Base-by-base conservation (phyloP, 257 asterid species). In the Solanum virginianum region DNA sequence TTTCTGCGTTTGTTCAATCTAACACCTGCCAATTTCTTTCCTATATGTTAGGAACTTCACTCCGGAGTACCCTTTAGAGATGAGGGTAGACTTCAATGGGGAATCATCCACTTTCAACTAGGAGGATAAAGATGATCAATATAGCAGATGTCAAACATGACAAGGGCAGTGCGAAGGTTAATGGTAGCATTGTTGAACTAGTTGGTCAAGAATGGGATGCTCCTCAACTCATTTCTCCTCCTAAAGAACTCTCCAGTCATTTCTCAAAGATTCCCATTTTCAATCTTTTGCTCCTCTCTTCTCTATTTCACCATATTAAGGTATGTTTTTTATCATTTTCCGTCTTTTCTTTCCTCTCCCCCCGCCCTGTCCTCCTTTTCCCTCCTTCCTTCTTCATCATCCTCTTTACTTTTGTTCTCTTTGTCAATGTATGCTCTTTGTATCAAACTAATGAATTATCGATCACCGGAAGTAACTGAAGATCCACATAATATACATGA, bases 131-230 rank as follows among this genome's bases (percentile, higher is more conserved):
- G 14, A 47, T 47, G 60, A 75, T 75, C 0, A 0, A 75, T 75
- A 22, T 15, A 47, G 91, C 92, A 94, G 87, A 94, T 70, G 10
- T 93, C 91, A 87, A 96, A 96, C 79, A 97, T 97, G 43, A 88
- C 95, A 22, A 91, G 83, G 20, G 92, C 94, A 92, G 89, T 93
- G 86, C 98, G 95, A 56, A 96, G 97, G 56, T 94, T 98, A 8
- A 98, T 98, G 20, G 89, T 75, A 63, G 99, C 98, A 89, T 95
- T 94, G 84, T 97, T 95, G 91, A 95, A 88, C 90, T 94, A 98
- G 29, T 88, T 90, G n/a, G 79, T 82, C 85, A 62, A 96, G 83
- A 98, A 93, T 95, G 77, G 98, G 97, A 87, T 94, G 97, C 92
- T 93, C 89, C 99, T 88, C 98, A 97, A 94, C 88, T 84, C 97